Evolutionary conservation across 2,329 filamentous ascomycete species (phyloP).

Genomic region (Cytospora mali): DNA sequence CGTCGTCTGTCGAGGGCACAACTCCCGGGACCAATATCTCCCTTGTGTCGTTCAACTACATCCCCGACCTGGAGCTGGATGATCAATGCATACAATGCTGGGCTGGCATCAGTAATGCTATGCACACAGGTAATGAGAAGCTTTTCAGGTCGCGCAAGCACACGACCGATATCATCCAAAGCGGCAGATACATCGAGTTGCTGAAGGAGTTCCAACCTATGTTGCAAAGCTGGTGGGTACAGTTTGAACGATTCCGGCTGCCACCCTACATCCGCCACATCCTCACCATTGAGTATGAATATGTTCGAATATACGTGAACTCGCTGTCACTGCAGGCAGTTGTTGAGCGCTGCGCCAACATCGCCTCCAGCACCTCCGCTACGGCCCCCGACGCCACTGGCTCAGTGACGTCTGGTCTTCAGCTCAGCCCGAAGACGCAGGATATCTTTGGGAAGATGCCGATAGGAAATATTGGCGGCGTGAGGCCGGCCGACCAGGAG

Average conservation of each 20-base stretch:
- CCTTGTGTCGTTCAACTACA: conserved; percentile 64
- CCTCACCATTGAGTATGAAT: conserved; percentile 92
- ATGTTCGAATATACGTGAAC: conserved; percentile 92
- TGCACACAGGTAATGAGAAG: conserved; percentile 87
- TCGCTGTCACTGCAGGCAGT: conserved; percentile 92
- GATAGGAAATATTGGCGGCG: conserved; percentile 64
- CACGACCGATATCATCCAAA: conserved; percentile 86
- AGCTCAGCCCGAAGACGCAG: conserved; percentile 65
- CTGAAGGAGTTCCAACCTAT: conserved; percentile 81
- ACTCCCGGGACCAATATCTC: conserved; percentile 64
- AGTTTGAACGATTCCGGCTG: conserved; percentile 77
- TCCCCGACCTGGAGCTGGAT: conserved; percentile 67
- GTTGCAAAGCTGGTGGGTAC: conserved; percentile 75
- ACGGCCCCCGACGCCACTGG: conserved; percentile 40
- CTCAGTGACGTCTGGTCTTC: conserved; percentile 36
- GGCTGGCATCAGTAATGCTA: conserved; percentile 89
- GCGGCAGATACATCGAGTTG: conserved; percentile 77
- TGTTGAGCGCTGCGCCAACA: conserved; percentile 85
- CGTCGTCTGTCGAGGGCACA: conserved; percentile 54
- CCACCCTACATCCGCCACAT: conserved; percentile 72
- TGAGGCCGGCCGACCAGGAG: conserved; percentile 68
- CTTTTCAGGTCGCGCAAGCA: conserved; percentile 86
- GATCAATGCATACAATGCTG: conserved; percentile 82
- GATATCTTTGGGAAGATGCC: conserved; percentile 67
- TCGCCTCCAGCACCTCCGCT: conserved; percentile 51